Percentiles rank a stretch among this genome's conserved stretches.
Conservation (phyloP, 306 rosid species). For the Medicago arabica region DNA sequence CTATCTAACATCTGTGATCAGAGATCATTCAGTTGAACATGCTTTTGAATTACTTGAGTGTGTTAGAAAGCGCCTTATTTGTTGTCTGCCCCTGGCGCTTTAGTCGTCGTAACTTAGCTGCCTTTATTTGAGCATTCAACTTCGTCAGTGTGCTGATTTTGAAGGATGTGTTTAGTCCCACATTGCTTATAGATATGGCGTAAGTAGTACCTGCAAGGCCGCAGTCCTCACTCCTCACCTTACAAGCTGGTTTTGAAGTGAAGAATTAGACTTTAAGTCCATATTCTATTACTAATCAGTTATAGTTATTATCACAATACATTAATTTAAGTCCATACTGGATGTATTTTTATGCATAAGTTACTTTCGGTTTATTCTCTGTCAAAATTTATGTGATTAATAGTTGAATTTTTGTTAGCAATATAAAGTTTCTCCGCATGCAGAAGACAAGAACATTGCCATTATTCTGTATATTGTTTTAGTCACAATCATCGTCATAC, state of each 20-base stretch:
- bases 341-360: constrained; percentile 1
- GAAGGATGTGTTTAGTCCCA: background rate
- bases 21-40: constrained; percentile 2
- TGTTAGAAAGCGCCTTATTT: background rate
- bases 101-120: background rate
- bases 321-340: background rate
- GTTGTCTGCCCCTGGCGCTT: background rate
- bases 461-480: constrained; percentile 18
- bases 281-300: background rate
- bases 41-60: constrained; percentile 10
- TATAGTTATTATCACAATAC: background rate
- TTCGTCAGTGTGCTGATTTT: background rate
- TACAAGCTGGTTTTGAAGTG: background rate
- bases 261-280: background rate
- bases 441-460: constrained; percentile 27
- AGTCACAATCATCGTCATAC: background rate
- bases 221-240: background rate
- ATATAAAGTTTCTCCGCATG: constrained; percentile 16
- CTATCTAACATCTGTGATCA: background rate
- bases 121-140: background rate
- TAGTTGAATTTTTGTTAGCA: constrained; percentile 21
- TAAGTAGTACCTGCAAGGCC: background rate
- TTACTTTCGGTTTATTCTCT: background rate
- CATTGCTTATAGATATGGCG: background rate
- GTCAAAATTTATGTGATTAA: background rate